These are phyloP conservation scores for Chaetothyriales sp. DNA, from an alignment of 2,329 filamentous ascomycete genomes.

Conservation along the genomic window DNA sequence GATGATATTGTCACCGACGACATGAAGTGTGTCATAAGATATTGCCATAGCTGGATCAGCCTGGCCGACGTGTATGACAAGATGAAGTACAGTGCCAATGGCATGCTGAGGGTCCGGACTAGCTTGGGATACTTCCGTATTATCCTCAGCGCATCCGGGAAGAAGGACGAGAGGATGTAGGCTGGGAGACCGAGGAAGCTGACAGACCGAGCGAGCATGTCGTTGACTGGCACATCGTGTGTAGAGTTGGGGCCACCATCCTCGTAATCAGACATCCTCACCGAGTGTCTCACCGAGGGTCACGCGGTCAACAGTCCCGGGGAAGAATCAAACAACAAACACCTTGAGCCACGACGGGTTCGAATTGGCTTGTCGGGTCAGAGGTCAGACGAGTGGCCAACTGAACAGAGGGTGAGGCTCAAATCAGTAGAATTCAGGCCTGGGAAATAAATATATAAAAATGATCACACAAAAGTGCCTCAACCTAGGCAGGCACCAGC, in stretches of 20 bases:
- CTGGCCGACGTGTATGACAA: not conserved
- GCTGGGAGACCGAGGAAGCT: not conserved
- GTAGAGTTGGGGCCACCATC: not conserved
- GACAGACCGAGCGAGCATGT: not conserved
- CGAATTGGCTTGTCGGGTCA: too few species aligned
- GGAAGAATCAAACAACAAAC: too few species aligned
- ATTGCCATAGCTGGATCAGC: not conserved
- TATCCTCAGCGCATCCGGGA: not conserved
- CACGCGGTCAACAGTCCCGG: too few species aligned
- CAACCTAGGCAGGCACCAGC: not conserved
- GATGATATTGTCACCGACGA: not conserved
- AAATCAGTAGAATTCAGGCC: too few species aligned
- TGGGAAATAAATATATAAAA: too few species aligned
- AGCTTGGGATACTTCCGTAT: not conserved
- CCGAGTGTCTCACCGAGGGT: too few species aligned
- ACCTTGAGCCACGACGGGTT: too few species aligned
- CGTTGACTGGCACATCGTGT: not conserved
- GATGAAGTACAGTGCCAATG: not conserved
- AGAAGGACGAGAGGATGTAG: not conserved
- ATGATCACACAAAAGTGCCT: not conserved
- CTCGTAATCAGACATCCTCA: not conserved
- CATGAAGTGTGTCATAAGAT: not conserved
- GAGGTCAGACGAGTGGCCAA: too few species aligned
- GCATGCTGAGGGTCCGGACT: not conserved
- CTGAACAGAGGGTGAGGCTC: too few species aligned